Base-by-base conservation (phyloP, 306 rosid genomes). In the Trifolium subterraneum region DNA sequence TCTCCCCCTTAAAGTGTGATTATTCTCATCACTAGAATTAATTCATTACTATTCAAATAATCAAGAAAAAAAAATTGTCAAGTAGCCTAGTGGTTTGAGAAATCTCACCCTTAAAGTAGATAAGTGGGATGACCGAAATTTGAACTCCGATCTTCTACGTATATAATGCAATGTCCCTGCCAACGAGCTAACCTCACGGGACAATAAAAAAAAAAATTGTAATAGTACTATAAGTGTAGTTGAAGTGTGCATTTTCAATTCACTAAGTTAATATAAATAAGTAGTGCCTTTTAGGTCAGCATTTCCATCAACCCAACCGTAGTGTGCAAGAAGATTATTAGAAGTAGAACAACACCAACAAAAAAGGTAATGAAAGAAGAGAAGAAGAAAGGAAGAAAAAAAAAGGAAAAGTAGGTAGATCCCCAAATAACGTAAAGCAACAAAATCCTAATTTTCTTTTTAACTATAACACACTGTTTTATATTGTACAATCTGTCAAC, bases 361-460 rank as follows among this genome's bases (percentile, higher is more conserved):
- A 56, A 16, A 51, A 66, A 38, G 33, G 65, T 20, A 65, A 65
- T 4, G 1, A 36, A 12, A n/a, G 12, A 27, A 42, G n/a, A 51
- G 16, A 45, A 71, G 38, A n/a, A 22, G 3, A 69, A 51, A 44
- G 27, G 14, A 62, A 44, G 4, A 71, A 72, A 58, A 59, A 22
- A 54, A 3, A 65, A 77, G 58, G 44, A 47, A 58, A 68, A 56
- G 73, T 42, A 47, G 39, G 72, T 69, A 79, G 78, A 83, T 83
- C 81, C 75, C 83, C 68, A 65, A 78, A 78, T 74, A 70, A 79
- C 71, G 65, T 76, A 76, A 83, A 83, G 79, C 64, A 71, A 75
- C 60, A 78, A 45, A 74, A 69, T 74, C 60, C 7, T 50, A 74
- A 19, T 19, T 79, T 65, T 71, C 70, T 79, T 66, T 81, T 79